Base-by-base conservation (phyloP, 208 protist species). In the Leishmania guyanensis region DNA sequence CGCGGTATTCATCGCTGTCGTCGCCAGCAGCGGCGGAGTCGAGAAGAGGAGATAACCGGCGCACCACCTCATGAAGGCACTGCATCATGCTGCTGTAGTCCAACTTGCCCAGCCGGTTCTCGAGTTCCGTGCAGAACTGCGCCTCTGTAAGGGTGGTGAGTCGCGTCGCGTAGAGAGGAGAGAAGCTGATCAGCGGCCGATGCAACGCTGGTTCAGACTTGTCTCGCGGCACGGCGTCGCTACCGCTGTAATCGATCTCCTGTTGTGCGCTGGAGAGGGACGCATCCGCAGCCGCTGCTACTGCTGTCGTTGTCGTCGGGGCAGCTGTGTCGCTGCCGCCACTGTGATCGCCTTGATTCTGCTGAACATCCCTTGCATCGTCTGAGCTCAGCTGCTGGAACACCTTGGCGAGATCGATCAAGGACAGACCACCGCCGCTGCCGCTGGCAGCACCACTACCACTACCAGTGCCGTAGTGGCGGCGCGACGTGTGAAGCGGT, bases 61-160 rank as follows among this genome's bases (percentile, higher is more conserved):
- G 50, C 50, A 71, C 84, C 46, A 94, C 77, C 76, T 94, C 89
- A 6, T 92, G 48, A 54, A 94, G 78, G 66, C 88, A 91, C 81
- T 89, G 85, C 56, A 91, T 29, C 80, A 94, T 91, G 69, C 86
- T 72, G n/a, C 84, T 82, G 56, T 83, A 72, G 75, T 90, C 77
- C 10, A 75, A 75, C n/a, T 76, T 79, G 4, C 84, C 70, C 26
- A 84, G 80, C 58, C 85, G 83, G 39, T 36, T 58, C 70, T 90
- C 87, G 16, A 93, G 39, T 56, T 86, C 81, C 2, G 50, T 54
- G 46, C 77, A 75, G n/a, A 95, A 75, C 69, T 86, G 84, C 48
- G 79, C 46, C 17, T 75, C 81, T 3, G 56, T 50, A 8, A 92
- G 73, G n/a, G 43, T 65, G 16, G 72, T 4, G 65, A 93, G 85